These are phyloP conservation scores for Pseudozyma hubeiensis DNA, from an alignment of 1,284 basidiomycete species.

Conservation along the genomic window DNA sequence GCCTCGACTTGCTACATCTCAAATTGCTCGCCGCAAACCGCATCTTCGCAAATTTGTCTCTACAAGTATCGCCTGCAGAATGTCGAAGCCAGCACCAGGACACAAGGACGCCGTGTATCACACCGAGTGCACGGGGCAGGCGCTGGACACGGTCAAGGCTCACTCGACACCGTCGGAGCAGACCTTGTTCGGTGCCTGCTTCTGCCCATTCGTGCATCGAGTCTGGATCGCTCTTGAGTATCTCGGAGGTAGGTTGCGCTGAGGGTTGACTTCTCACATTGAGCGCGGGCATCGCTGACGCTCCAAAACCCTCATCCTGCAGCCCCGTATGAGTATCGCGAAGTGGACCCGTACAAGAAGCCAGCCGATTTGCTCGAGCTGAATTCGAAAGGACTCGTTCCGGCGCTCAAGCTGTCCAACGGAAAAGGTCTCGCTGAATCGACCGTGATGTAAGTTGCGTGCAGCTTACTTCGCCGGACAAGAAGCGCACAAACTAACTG, in stretches of 20 bases:
- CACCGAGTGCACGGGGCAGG: constrained; percentile 73
- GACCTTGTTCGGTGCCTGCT: constrained; percentile 77
- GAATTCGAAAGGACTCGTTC: constrained; percentile 82
- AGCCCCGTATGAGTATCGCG: constrained; percentile 70
- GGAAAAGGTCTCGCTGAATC: constrained; percentile 54
- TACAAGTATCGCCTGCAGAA: constrained; percentile 11
- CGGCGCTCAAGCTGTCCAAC: constrained; percentile 74
- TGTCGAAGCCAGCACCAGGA: constrained; percentile 47
- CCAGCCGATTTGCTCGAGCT: constrained; percentile 80
- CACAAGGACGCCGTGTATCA: constrained; percentile 51
- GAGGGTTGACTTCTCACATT: not conserved
- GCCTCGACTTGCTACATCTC: not conserved
- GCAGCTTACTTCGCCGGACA: not conserved
- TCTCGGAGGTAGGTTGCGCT: constrained; percentile 24
- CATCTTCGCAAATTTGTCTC: not conserved
- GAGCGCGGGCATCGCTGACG: not conserved
- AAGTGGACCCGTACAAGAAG: constrained; percentile 85
- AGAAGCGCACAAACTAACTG: not conserved
- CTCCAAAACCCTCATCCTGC: not conserved
- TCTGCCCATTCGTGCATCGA: constrained; percentile 79
- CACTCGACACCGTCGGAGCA: constrained; percentile 70
- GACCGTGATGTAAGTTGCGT: constrained; percentile 50
- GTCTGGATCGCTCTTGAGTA: constrained; percentile 78
- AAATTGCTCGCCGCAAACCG: no score
- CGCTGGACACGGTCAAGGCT: constrained; percentile 74